These are phyloP conservation scores for Pythium phragmiticola DNA, from an alignment of 352 stramenopile genomes.

Conservation along the genomic window DNA sequence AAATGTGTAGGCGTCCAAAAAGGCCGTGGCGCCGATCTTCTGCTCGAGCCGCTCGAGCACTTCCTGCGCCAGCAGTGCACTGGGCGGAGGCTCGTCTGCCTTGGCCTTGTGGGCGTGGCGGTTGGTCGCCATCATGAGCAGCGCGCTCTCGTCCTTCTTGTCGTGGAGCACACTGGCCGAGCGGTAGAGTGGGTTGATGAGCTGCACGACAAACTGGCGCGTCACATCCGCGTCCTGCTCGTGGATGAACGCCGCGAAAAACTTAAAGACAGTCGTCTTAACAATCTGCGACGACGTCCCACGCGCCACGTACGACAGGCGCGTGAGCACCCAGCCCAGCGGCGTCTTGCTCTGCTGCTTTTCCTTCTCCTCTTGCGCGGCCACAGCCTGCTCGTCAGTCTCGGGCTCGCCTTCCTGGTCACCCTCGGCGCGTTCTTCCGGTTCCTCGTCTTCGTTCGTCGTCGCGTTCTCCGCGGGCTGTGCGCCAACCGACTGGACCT, in stretches of 20 bases:
- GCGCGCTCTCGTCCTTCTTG: conserved; percentile 37
- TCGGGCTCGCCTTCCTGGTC: conserved; percentile 30
- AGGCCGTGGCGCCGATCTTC: conserved; percentile 68
- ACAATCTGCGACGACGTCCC: conserved; percentile 45
- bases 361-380: conserved; percentile 45
- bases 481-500: conserved; percentile 16
- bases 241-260: conserved; percentile 81
- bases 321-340: conserved; percentile 81
- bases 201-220: conserved; percentile 64
- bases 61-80: conserved; percentile 71
- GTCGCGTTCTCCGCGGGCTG: conserved; percentile 5
- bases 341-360: conserved; percentile 61
- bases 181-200: conserved; percentile 85
- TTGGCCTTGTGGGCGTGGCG: neutral
- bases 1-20: conserved; percentile 82
- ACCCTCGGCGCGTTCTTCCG: conserved; percentile 22
- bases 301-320: conserved; percentile 77
- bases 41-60: conserved; percentile 84
- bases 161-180: conserved; percentile 49
- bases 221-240: conserved; percentile 49
- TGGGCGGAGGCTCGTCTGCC: conserved; percentile 38
- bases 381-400: conserved; percentile 19
- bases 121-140: conserved; percentile 17
- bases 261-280: conserved; percentile 78
- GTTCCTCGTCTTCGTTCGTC: conserved; percentile 24